Percentiles rank a stretch among this genome's conserved stretches.
Conservation (phyloP, 2,329 filamentous ascomycete species). For the Lasiodiplodia sp. region DNA sequence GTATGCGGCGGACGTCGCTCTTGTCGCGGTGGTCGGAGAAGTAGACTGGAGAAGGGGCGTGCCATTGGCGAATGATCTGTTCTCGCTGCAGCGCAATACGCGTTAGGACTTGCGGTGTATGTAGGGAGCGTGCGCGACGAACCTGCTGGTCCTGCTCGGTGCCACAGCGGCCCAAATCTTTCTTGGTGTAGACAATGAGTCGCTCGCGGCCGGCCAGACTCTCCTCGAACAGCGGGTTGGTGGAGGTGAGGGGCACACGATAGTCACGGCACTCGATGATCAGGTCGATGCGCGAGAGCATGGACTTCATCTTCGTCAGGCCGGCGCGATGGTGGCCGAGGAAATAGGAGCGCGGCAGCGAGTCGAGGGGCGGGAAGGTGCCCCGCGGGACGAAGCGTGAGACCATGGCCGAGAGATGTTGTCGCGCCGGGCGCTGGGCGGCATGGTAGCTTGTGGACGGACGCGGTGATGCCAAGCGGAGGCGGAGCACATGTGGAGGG, state of each 20-base stretch:
- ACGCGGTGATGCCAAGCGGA: slow-evolving; percentile 1
- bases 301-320: slow-evolving; percentile 79
- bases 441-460: slow-evolving; percentile 11
- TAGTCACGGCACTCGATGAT: slow-evolving; percentile 96
- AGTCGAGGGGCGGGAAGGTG: slow-evolving; percentile 74
- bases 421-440: not conserved
- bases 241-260: slow-evolving; percentile 84
- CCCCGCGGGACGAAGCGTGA: slow-evolving; percentile 74
- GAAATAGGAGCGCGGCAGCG: slow-evolving; percentile 89
- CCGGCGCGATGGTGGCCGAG: slow-evolving; percentile 90
- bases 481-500: not conserved
- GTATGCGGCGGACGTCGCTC: slow-evolving; percentile 54
- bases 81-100: slow-evolving; percentile 51
- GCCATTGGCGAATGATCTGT: slow-evolving; percentile 61
- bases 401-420: slow-evolving; percentile 35
- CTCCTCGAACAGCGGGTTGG: slow-evolving; percentile 88
- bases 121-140: not conserved
- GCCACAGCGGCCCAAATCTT: slow-evolving; percentile 70
- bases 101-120: slow-evolving; percentile 18
- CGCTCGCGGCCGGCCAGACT: slow-evolving; percentile 75
- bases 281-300: slow-evolving; percentile 81
- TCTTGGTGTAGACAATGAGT: slow-evolving; percentile 89
- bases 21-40: slow-evolving; percentile 59
- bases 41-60: slow-evolving; percentile 57
- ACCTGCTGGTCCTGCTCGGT: slow-evolving; percentile 35